These are phyloP conservation scores for Yamadazyma atlantica DNA, from an alignment of 1,139 yeast species.

Conservation along the genomic window DNA sequence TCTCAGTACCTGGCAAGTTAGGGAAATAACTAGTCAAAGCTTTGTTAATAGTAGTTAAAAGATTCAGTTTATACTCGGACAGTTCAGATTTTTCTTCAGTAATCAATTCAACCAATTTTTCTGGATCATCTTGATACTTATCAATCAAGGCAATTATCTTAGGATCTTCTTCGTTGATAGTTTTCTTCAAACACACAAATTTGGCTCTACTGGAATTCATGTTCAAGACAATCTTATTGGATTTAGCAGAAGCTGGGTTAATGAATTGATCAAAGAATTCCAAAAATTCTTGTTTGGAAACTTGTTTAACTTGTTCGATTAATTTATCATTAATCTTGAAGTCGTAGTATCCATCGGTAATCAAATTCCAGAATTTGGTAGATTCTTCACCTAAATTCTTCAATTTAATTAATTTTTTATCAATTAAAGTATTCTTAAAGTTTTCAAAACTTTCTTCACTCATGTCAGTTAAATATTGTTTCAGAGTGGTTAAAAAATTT, in stretches of 20 bases:
- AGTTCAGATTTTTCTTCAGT: slow-evolving; percentile 4
- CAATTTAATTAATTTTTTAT: slow-evolving; percentile 65
- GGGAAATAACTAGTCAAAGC: slow-evolving; percentile 25
- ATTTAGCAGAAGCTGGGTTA: slow-evolving; percentile 28
- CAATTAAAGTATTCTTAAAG: slow-evolving; percentile 67
- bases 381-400: slow-evolving; percentile 81
- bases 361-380: slow-evolving; percentile 60
- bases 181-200: slow-evolving; percentile 22
- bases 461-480: slow-evolving; percentile 37
- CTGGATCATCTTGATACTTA: slow-evolving; percentile 18
- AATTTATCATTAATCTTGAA: slow-evolving; percentile 59
- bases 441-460: slow-evolving; percentile 63
- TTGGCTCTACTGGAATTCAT: slow-evolving; percentile 58
- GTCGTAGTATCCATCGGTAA: slow-evolving; percentile 76
- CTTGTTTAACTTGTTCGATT: slow-evolving; percentile 51
- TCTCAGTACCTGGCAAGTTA: slow-evolving; percentile 20
- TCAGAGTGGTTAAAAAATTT: slow-evolving; percentile 50
- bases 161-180: slow-evolving; percentile 26
- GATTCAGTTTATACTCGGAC: slow-evolving; percentile 3
- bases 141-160: slow-evolving; percentile 23
- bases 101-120: slow-evolving; percentile 17
- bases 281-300: slow-evolving; percentile 59
- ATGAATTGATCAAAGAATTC: slow-evolving; percentile 49
- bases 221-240: slow-evolving; percentile 61
- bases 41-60: slow-evolving; percentile 8